A percentile compares a stretch with the other conserved stretches of the same genome.
phyloP scores from a whole-genome alignment of 208 protist genomes.

The Leishmania tarentolae region DNA sequence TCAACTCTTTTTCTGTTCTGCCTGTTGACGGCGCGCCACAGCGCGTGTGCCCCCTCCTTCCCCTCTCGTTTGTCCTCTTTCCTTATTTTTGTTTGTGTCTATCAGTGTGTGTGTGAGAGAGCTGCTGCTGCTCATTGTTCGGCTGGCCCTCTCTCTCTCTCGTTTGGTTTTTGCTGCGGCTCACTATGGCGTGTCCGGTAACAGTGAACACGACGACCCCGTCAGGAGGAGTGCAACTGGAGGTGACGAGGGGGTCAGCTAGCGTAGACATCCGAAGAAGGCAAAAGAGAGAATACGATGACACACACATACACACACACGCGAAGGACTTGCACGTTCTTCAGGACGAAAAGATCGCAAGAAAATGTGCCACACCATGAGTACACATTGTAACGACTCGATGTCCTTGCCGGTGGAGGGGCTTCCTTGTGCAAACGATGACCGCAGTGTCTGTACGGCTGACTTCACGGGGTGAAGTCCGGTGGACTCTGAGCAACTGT shows the following conservation, averaged over 20 bases:
- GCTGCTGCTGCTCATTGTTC: slow-evolving; percentile 13
- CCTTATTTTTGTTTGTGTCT: background rate
- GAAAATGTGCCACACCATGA: background rate
- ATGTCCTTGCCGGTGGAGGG: background rate
- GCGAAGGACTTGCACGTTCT: background rate
- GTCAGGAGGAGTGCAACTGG: background rate
- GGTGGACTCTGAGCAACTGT: background rate
- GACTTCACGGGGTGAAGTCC: background rate
- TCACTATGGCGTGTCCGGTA: background rate
- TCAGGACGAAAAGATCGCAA: background rate
- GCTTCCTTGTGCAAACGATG: background rate
- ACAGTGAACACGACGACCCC: background rate
- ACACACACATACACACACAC: background rate
- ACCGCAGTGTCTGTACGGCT: background rate
- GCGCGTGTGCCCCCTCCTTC: background rate
- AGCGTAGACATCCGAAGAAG: background rate
- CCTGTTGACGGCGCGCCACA: too few species aligned
- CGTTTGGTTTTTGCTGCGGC: background rate
- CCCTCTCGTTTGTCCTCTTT: background rate
- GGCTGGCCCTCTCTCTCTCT: slow-evolving; percentile 27
- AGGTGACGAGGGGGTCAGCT: background rate
- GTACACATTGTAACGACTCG: background rate
- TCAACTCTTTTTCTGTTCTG: background rate
- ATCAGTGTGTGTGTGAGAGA: slow-evolving; percentile 2
- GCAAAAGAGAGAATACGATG: background rate